Percentiles rank a stretch among this genome's conserved stretches.
These are phyloP conservation scores for Mucor ambiguus DNA, from an alignment of 371 early-diverging fungal genomes.

Conservation along the genomic window DNA sequence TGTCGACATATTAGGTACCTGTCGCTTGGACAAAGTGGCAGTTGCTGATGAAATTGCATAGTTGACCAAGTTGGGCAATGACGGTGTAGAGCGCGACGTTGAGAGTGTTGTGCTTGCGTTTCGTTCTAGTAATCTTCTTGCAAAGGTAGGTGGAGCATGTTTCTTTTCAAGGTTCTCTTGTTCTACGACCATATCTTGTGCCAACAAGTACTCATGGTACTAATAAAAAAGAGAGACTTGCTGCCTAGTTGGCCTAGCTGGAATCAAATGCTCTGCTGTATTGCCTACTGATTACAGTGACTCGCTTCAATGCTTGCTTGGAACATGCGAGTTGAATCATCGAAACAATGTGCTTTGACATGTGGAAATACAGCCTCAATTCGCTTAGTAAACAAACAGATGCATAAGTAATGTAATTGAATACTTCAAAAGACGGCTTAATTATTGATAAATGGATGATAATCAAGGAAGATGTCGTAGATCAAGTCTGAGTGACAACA, in stretches of 20 bases:
- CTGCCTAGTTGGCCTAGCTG: neutral
- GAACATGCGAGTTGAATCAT: neutral
- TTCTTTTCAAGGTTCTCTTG: conserved; percentile 1
- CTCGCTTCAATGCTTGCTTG: neutral
- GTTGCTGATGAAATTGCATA: conserved; percentile 27
- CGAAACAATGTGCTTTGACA: neutral
- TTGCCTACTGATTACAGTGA: neutral
- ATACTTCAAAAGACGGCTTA: neutral
- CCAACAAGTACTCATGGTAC: neutral
- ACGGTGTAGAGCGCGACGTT: conserved; percentile 40
- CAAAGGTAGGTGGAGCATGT: neutral
- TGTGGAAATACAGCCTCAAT: neutral
- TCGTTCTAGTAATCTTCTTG: conserved; percentile 7
- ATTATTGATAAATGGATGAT: neutral
- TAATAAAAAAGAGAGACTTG: neutral
- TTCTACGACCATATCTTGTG: neutral
- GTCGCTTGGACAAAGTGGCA: conserved; percentile 14
- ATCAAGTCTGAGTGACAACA: neutral
- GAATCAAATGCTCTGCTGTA: neutral
- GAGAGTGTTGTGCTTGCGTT: conserved; percentile 21
- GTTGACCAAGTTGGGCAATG: conserved; percentile 39
- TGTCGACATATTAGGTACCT: conserved; percentile 9
- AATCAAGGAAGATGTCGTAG: neutral
- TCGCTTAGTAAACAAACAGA: neutral
- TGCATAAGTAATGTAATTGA: neutral